These are phyloP conservation scores for Apophysomyces elegans DNA, from an alignment of 371 early-diverging fungal species.

Conservation along the genomic window DNA sequence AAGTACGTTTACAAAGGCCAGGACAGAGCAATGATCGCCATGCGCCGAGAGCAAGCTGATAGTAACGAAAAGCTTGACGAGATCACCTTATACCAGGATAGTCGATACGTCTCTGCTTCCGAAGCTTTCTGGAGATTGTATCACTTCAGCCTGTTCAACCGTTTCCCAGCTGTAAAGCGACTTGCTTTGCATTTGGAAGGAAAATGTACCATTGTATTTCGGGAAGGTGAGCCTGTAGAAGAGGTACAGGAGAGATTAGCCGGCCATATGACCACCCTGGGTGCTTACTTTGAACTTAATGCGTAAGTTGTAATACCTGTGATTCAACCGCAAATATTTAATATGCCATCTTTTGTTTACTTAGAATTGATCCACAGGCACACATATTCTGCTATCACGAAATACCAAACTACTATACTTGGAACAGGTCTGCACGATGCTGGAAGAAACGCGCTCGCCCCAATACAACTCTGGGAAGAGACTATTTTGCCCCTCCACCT, in stretches of 20 bases:
- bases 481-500: neutral
- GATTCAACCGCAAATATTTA: neutral
- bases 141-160: constrained; percentile 22
- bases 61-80: too few species aligned
- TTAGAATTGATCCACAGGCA: neutral
- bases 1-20: constrained; percentile 1
- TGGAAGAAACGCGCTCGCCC: too few species aligned
- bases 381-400: neutral
- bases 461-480: neutral
- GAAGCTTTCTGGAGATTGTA: constrained; percentile 35
- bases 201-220: constrained; percentile 18
- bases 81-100: constrained; percentile 4
- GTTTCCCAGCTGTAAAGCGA: constrained; percentile 17
- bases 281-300: constrained; percentile 26
- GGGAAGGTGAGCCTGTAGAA: constrained; percentile 15
- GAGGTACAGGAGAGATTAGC: constrained; percentile 3
- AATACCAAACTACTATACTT: neutral
- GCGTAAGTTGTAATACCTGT: neutral
- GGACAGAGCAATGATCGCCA: too few species aligned
- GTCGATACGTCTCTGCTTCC: constrained; percentile 37
- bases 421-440: neutral
- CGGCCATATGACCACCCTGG: constrained; percentile 15
- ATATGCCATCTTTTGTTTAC: neutral
- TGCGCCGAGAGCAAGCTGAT: too few species aligned
- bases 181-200: constrained; percentile 27